Base-by-base conservation (phyloP, 108 stramenopile genomes). In the Skeletonema costatum region DNA sequence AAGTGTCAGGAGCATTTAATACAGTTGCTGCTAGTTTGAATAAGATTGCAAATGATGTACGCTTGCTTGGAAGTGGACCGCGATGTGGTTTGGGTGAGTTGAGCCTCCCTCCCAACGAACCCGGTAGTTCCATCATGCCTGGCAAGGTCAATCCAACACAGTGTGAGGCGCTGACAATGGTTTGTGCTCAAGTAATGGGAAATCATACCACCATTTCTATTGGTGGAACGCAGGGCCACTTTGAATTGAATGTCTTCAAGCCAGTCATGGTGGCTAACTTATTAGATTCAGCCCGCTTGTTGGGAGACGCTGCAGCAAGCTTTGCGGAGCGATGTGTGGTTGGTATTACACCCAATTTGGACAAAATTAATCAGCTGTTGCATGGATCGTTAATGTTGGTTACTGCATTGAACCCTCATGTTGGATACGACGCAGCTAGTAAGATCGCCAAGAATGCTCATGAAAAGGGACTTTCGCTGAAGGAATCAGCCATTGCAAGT, bases 81-180 rank as follows among this genome's bases (percentile, higher is more conserved):
- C 81, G 99, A 41, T 97, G 98, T 78, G 99, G 99, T 33, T 74
- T 99, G 33, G 98, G 99, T 12, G 99, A 99, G 64, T 67, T 99
- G 41, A 75, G 78, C 33, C 81, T 99, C 11, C 99, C 99, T 6
- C 97, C 90, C 58, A 99, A 99, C 67, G 99, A 99, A 81, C 99
- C 99, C 0, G 99, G 99, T n/a, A 87, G 85, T 31, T 91, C 89
- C 71, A 99, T 99, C 85, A 99, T 99, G 99, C 99, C 99, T 7
- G 99, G 99, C n/a, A 99, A 99, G 85, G 97, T 99, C 41, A 99
- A 99, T 78, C 99, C 99, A 7, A 98, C 97, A 8, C 98, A 98
- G 83, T 99, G 98, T 80, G 97, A 99, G 81, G 97, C 99, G n/a
- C 58, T 99, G 35, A 98, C 99, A 48, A 99, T 99, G 99, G 97